phyloP scores from a whole-genome alignment of 495 filamentous ascomycete genomes.

The Hypoxylon fragiforme region DNA sequence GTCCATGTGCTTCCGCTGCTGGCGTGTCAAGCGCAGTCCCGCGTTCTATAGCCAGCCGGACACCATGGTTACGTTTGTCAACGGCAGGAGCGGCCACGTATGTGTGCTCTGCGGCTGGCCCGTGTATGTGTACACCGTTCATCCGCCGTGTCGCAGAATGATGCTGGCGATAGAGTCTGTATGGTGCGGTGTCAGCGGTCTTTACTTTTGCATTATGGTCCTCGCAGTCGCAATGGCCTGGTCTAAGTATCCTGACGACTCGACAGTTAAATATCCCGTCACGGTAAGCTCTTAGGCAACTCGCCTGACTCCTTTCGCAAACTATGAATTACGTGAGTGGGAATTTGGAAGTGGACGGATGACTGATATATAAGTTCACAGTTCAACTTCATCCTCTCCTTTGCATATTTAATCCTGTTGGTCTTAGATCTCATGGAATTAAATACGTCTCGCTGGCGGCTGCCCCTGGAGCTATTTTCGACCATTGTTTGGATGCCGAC shows the following conservation, averaged over 20 bases:
- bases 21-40: conserved; percentile 8
- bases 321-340: no score
- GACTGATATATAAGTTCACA: no score
- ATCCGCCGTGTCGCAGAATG: background rate
- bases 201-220: background rate
- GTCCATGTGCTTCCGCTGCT: conserved; percentile 11
- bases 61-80: background rate
- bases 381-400: background rate
- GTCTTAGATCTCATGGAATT: background rate
- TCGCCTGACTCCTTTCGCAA: background rate
- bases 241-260: background rate
- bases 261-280: background rate
- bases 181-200: background rate
- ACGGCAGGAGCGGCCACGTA: background rate
- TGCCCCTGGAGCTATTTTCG: background rate
- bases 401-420: background rate
- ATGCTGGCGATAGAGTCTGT: background rate
- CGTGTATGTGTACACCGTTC: background rate
- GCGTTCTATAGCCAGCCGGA: background rate
- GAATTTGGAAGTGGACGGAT: no score
- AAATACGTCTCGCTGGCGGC: background rate
- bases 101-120: conserved; percentile 15
- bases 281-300: background rate
- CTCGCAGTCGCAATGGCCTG: background rate
- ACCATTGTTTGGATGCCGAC: background rate